phyloP scores from a whole-genome alignment of 495 filamentous ascomycete species.

The Xylaria longipes region DNA sequence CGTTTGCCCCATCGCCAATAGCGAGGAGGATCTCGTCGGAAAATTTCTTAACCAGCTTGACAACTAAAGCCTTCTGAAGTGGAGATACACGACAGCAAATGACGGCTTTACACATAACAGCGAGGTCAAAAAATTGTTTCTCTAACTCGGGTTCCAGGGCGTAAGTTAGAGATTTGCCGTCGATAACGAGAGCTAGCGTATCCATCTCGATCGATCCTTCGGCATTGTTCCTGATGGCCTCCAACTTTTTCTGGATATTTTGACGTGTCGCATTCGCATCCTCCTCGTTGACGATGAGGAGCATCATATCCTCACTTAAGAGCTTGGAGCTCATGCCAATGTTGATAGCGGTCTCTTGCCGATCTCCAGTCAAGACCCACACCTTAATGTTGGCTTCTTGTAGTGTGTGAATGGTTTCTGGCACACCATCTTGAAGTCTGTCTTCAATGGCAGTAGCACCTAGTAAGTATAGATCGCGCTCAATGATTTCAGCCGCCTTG shows the following conservation, averaged over 20 bases:
- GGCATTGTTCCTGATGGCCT: slow-evolving; percentile 80
- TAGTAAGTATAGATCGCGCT: slow-evolving; percentile 87
- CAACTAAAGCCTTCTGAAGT: slow-evolving; percentile 97
- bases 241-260: slow-evolving; percentile 89
- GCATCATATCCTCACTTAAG: slow-evolving; percentile 97
- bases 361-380: slow-evolving; percentile 97
- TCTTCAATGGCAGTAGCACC: slow-evolving; percentile 99
- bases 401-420: slow-evolving; percentile 97
- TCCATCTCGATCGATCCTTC: slow-evolving; percentile 79
- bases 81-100: slow-evolving; percentile 99
- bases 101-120: slow-evolving; percentile 95
- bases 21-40: slow-evolving; percentile 87
- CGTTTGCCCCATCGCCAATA: slow-evolving; percentile 97
- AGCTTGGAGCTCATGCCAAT: slow-evolving; percentile 99
- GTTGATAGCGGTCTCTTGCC: slow-evolving; percentile 99
- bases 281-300: slow-evolving; percentile 96
- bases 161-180: slow-evolving; percentile 93
- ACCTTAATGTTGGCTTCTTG: slow-evolving; percentile 98
- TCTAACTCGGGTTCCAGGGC: slow-evolving; percentile 94
- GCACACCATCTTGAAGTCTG: slow-evolving; percentile 94
- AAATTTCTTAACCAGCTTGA: slow-evolving; percentile 98
- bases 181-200: slow-evolving; percentile 91
- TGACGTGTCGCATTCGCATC: slow-evolving; percentile 73
- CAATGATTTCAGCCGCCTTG: slow-evolving; percentile 95
- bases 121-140: slow-evolving; percentile 90